Evolutionary conservation across 805 yeast species (phyloP), one percentile per base, ranked within the genome.

Genomic region (Wickerhamomyces subpelliculosus): DNA sequence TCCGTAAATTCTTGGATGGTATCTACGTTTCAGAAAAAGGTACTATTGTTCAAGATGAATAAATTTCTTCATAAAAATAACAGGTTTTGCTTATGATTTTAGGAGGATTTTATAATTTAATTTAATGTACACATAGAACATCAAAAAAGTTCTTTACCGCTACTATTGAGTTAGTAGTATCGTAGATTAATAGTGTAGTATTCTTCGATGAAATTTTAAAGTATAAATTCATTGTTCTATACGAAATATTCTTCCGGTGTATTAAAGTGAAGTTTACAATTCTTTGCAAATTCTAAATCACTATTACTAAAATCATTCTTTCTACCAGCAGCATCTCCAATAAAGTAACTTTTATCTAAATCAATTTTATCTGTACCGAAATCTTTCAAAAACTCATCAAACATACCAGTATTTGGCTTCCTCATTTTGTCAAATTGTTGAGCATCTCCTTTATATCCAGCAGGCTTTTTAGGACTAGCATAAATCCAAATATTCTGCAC

Each of bases 1-100:
- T 93, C 89, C 86, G 98, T 77, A 90, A 90, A 81, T 90, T 90
- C 82, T 84, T 93, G 80, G 98, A 94, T 73, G 99, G 99, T 88
- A 89, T 90, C 76, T 90, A 90, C 72, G 98, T 90, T 62, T 89
- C 97, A 56, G 94, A 84, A 75, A 84, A 84, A 74, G 95, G 96
- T 64, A 74, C 75, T 68, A 76, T 90, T 65, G 84, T 72, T 51
- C 85, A 80, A 67, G 89, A 81, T 34, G 57, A 55, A 21, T 65
- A 62, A 58, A 12, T 27, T 27, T 17, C 35, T 27, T 16, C 21
- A 24, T 37, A 25, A 19, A 30, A 6, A 16, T 9, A 12, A 18
- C 7, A 24, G n/a, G 17, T 22, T 33, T n/a, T 25, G n/a, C n/a
- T n/a, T n/a, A 16, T 4, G 21, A 9, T 29, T n/a, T 16, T 17